Percentiles rank a stretch among this genome's conserved stretches.
phyloP scores from a whole-genome alignment of 1,284 basidiomycete genomes.

The Pseudozyma hubeiensis region DNA sequence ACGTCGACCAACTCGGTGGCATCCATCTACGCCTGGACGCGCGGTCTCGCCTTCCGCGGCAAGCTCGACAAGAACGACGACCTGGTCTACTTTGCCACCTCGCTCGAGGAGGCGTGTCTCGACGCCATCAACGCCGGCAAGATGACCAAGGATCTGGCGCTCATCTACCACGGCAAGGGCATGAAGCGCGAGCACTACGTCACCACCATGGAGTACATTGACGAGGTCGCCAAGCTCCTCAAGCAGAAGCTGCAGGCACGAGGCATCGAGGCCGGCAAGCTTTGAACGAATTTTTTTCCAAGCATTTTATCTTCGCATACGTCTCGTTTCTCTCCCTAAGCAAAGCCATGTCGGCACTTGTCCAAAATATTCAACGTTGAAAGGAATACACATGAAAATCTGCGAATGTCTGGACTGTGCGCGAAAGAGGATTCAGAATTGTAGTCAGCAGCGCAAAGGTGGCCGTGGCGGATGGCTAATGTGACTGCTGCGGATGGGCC shows the following conservation, averaged over 20 bases:
- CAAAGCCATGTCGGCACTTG: too few relatives aligned
- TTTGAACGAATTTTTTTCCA: slow-evolving; percentile 19
- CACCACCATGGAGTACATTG: slow-evolving; percentile 65
- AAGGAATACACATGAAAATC: not conserved
- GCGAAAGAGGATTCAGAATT: not conserved
- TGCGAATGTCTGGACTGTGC: not conserved
- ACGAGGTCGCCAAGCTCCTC: slow-evolving; percentile 61
- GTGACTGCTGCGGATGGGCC: too few relatives aligned
- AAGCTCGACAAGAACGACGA: slow-evolving; percentile 87
- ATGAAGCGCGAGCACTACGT: slow-evolving; percentile 68
- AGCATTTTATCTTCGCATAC: not conserved
- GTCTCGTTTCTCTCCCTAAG: not conserved
- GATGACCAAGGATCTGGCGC: slow-evolving; percentile 92
- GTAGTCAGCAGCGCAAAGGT: too few relatives aligned
- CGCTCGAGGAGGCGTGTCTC: slow-evolving; percentile 87
- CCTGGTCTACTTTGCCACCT: slow-evolving; percentile 80
- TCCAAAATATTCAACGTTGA: not conserved
- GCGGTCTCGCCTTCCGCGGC: slow-evolving; percentile 87
- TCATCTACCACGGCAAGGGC: slow-evolving; percentile 90
- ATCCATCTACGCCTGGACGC: slow-evolving; percentile 98
- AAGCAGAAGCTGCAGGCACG: slow-evolving; percentile 47
- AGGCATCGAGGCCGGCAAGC: slow-evolving; percentile 62
- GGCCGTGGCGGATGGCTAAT: too few relatives aligned
- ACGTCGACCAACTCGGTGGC: slow-evolving; percentile 95
- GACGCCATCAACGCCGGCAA: slow-evolving; percentile 92